Evolutionary conservation across 257 asterid genomes (phyloP).

Genomic region (Forsythia suspensa): DNA sequence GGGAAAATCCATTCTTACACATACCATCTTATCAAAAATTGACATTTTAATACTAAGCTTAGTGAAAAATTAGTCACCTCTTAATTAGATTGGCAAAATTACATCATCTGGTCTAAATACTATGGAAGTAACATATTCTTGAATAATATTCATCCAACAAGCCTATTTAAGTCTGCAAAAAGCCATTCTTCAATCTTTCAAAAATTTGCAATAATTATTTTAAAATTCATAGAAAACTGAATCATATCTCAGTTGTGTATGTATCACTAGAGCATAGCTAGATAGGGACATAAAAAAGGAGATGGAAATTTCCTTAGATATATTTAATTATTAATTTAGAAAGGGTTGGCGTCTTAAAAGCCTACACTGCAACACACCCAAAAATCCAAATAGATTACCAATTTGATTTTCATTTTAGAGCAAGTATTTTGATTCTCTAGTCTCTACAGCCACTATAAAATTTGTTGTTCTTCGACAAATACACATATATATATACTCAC

Average conservation of each 20-base stretch:
- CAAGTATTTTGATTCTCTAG: too few relatives aligned
- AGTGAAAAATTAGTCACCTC: background rate
- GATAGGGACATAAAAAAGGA: background rate
- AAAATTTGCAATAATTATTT: background rate
- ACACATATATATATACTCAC: too few relatives aligned
- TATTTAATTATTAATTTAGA: background rate
- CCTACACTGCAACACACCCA: too few relatives aligned
- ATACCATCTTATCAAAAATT: background rate
- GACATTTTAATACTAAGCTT: background rate
- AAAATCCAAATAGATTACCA: too few relatives aligned
- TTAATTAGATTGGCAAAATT: background rate
- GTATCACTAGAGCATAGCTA: background rate
- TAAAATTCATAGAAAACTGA: background rate
- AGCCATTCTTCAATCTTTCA: slow-evolving; percentile 7
- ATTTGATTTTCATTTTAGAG: too few relatives aligned
- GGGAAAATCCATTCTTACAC: background rate
- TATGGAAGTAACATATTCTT: background rate
- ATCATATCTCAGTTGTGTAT: background rate
- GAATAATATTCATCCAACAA: background rate
- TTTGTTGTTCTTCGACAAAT: too few relatives aligned
- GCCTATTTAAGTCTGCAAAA: slow-evolving; percentile 9
- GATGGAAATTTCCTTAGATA: background rate
- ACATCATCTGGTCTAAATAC: slow-evolving; percentile 1
- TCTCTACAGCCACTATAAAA: too few relatives aligned
- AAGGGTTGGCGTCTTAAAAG: background rate